phyloP scores from a whole-genome alignment of 805 yeast species.

The Kodamaea kaohsiungensis region DNA sequence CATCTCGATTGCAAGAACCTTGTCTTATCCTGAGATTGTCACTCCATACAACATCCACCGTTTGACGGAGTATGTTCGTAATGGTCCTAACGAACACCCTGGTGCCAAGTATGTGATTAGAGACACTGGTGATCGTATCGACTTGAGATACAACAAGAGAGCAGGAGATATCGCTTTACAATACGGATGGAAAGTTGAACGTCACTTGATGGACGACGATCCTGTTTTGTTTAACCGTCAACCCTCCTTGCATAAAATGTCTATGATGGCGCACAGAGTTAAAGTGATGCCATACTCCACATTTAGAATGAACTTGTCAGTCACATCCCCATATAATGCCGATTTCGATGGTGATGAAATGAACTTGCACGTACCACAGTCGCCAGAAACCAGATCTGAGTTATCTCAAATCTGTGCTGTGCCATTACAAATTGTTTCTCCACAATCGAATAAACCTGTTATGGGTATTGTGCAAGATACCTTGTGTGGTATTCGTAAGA shows the following conservation, averaged over 20 bases:
- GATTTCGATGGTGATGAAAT: constrained; percentile 99
- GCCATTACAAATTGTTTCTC: constrained; percentile 95
- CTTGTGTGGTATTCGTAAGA: constrained; percentile 92
- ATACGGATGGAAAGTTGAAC: constrained; percentile 98
- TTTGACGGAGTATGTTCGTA: constrained; percentile 88
- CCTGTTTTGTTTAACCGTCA: constrained; percentile 98
- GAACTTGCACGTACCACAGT: constrained; percentile 99
- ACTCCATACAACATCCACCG: constrained; percentile 96
- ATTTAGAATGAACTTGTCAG: constrained; percentile 92
- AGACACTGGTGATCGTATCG: constrained; percentile 98
- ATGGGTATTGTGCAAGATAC: constrained; percentile 99
- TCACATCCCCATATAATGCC: constrained; percentile 99
- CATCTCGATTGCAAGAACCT: constrained; percentile 89
- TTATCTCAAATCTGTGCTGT: constrained; percentile 94
- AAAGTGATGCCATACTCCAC: constrained; percentile 99
- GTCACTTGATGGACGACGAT: constrained; percentile 96
- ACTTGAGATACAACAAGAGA: constrained; percentile 92
- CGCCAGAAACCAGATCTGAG: constrained; percentile 97
- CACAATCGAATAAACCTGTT: constrained; percentile 98
- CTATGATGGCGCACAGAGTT: constrained; percentile 99
- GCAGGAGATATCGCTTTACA: constrained; percentile 98
- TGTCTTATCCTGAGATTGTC: constrained; percentile 95
- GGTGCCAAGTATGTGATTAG: constrained; percentile 99
- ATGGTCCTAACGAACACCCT: constrained; percentile 99
- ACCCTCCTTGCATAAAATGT: constrained; percentile 98